A percentile compares a stretch with the other conserved stretches of the same genome.
These are phyloP conservation scores for Arctostaphylos glauca DNA, from an alignment of 148 eudicot species.

Conservation along the genomic window DNA sequence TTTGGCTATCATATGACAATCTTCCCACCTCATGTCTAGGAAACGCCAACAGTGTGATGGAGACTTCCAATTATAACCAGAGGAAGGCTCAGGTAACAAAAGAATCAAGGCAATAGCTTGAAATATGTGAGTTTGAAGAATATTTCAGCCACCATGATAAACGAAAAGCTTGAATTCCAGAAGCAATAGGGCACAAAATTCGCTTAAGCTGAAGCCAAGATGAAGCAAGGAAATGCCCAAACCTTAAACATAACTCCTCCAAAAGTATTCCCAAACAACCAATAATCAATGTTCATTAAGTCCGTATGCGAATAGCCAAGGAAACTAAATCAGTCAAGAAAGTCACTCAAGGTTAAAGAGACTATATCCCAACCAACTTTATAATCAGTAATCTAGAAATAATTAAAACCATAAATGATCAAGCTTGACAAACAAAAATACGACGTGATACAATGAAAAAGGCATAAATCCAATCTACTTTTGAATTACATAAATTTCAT, in stretches of 20 bases:
- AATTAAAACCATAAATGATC: not conserved
- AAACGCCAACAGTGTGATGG: not conserved
- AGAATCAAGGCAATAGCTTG: not conserved
- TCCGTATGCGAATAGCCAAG: not conserved
- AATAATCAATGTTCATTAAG: not conserved
- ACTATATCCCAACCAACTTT: not conserved
- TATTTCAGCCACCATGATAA: not conserved
- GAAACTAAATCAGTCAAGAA: not conserved
- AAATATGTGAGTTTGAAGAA: not conserved
- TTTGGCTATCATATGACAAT: not conserved
- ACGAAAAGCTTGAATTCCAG: not conserved
- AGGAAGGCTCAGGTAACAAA: not conserved
- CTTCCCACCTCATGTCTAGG: not conserved
- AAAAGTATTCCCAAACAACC: not conserved
- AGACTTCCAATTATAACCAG: not conserved
- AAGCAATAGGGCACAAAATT: slow-evolving; percentile 4
- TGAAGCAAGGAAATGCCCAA: not conserved
- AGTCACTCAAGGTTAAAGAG: not conserved
- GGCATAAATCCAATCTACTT: not conserved
- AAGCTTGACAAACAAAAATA: not conserved
- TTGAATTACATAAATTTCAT: not conserved
- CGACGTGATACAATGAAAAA: not conserved
- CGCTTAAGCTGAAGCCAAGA: not conserved
- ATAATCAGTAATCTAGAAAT: not conserved
- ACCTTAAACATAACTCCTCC: no score